A percentile compares a stretch with the other conserved stretches of the same genome.
phyloP scores from a whole-genome alignment of 2,329 filamentous ascomycete species.

The Chrysoporthe puriensis region DNA sequence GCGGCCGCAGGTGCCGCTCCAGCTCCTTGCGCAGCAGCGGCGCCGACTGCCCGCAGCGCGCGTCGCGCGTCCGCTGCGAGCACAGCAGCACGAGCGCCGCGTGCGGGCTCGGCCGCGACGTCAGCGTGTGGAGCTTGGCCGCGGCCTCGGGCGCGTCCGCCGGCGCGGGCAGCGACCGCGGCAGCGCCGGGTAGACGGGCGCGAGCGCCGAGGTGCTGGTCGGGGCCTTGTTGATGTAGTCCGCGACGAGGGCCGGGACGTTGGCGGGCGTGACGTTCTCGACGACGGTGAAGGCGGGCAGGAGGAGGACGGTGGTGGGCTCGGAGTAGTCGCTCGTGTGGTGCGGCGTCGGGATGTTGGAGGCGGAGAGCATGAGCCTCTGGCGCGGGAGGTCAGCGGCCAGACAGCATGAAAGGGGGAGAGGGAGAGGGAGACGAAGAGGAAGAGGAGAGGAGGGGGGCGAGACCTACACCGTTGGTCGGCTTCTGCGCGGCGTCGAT shows the following conservation, averaged over 20 bases:
- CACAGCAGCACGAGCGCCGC: conserved; percentile 88
- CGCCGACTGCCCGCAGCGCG: conserved; percentile 90
- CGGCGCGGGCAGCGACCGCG: conserved; percentile 37
- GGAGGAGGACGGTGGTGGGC: conserved; percentile 79
- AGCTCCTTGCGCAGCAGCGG: conserved; percentile 88
- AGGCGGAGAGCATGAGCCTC: conserved; percentile 89
- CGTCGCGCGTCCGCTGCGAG: conserved; percentile 92
- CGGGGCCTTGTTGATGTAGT: conserved; percentile 71
- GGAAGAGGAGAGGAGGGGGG: too few species aligned
- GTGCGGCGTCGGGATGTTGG: conserved; percentile 82
- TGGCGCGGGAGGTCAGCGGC: conserved; percentile 39
- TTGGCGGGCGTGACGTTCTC: conserved; percentile 80
- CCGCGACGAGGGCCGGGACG: conserved; percentile 71
- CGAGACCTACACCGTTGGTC: conserved; percentile 65
- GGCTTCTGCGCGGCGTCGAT: conserved; percentile 63
- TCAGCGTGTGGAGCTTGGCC: conserved; percentile 39
- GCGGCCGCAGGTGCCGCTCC: conserved; percentile 81
- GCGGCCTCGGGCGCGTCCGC: conserved; percentile 35
- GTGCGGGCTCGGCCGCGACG: conserved; percentile 74
- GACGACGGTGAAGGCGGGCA: conserved; percentile 82
- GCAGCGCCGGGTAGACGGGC: conserved; percentile 40
- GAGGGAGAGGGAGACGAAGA: neutral
- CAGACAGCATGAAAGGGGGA: neutral
- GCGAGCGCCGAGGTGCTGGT: conserved; percentile 71
- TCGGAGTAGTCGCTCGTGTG: conserved; percentile 64